These are phyloP conservation scores for Ceratocystis albifundus DNA, from an alignment of 2,329 filamentous ascomycete genomes.

Conservation along the genomic window DNA sequence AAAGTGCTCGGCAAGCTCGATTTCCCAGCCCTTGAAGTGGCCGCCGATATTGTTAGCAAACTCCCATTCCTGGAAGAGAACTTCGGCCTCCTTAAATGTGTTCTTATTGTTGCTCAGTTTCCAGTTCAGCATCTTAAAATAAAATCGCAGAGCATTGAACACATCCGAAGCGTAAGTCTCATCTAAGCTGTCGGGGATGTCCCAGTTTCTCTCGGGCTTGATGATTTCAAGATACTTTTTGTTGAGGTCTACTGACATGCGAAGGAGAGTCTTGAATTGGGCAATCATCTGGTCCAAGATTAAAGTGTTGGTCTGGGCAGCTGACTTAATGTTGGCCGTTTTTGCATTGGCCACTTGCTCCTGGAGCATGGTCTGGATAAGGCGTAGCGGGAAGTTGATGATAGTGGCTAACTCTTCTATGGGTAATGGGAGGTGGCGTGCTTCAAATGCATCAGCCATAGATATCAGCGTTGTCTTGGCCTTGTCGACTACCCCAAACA, in stretches of 20 bases:
- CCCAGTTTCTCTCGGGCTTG: conserved; percentile 82
- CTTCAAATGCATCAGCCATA: conserved; percentile 73
- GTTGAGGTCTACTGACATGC: conserved; percentile 86
- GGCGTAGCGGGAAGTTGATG: conserved; percentile 90
- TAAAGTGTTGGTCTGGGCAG: conserved; percentile 79
- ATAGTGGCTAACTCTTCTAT: conserved; percentile 92
- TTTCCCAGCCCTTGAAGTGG: conserved; percentile 82
- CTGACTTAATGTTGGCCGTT: conserved; percentile 80
- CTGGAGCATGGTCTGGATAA: conserved; percentile 93
- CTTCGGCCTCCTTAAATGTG: conserved; percentile 96
- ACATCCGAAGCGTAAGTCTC: conserved; percentile 91
- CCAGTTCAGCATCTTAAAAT: conserved; percentile 98
- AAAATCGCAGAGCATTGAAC: conserved; percentile 86
- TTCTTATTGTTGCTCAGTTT: conserved; percentile 96
- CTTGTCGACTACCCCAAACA: conserved; percentile 80
- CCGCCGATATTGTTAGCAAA: conserved; percentile 90
- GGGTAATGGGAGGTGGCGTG: conserved; percentile 85
- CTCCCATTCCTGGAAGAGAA: conserved; percentile 94
- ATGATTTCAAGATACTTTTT: conserved; percentile 75
- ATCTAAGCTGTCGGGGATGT: conserved; percentile 88
- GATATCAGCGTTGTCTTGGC: conserved; percentile 83
- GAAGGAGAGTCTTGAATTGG: conserved; percentile 87
- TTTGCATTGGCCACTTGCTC: conserved; percentile 83
- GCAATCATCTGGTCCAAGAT: conserved; percentile 97
- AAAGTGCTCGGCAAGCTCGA: conserved; percentile 96